These are phyloP conservation scores for Capsella rubella DNA, from an alignment of 441 rosid genomes.

Conservation along the genomic window DNA sequence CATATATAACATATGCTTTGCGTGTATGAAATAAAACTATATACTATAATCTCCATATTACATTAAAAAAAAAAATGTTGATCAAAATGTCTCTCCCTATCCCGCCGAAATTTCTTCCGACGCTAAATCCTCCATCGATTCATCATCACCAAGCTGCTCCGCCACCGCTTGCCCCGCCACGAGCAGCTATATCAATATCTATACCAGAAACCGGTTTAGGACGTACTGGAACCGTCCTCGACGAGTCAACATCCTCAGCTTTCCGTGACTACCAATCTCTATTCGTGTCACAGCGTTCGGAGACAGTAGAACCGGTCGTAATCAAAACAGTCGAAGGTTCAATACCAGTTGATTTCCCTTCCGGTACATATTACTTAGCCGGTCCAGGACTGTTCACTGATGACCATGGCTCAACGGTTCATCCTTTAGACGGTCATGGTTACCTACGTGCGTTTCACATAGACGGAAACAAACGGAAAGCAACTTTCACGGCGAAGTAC, in stretches of 20 bases:
- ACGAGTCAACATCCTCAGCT: conserved; percentile 60
- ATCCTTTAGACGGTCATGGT: conserved; percentile 90
- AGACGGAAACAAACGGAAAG: conserved; percentile 52
- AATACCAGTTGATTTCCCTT: conserved; percentile 73
- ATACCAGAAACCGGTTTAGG: conserved; percentile 44
- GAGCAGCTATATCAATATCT: conserved; percentile 58
- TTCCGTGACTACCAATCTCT: conserved; percentile 91
- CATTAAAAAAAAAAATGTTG: conserved; percentile 32
- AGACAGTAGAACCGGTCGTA: conserved; percentile 56
- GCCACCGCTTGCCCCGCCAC: conserved; percentile 45
- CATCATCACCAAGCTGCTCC: conserved; percentile 47
- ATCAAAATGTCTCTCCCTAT: conserved; percentile 42
- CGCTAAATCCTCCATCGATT: conserved; percentile 40
- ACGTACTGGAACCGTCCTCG: conserved; percentile 27
- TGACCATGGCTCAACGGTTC: conserved; percentile 94
- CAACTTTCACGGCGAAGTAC: conserved; percentile 79
- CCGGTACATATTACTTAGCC: conserved; percentile 81
- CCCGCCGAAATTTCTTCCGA: conserved; percentile 53
- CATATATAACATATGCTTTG: conserved; percentile 40
- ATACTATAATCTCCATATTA: conserved; percentile 31
- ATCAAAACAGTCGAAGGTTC: conserved; percentile 63
- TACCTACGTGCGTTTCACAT: conserved; percentile 77
- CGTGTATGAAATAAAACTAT: conserved; percentile 37
- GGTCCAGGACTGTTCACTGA: conserved; percentile 89
- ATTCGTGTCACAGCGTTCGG: conserved; percentile 78